These are phyloP conservation scores for Penicillium concentricum DNA, from an alignment of 2,329 filamentous ascomycete species.

Conservation along the genomic window DNA sequence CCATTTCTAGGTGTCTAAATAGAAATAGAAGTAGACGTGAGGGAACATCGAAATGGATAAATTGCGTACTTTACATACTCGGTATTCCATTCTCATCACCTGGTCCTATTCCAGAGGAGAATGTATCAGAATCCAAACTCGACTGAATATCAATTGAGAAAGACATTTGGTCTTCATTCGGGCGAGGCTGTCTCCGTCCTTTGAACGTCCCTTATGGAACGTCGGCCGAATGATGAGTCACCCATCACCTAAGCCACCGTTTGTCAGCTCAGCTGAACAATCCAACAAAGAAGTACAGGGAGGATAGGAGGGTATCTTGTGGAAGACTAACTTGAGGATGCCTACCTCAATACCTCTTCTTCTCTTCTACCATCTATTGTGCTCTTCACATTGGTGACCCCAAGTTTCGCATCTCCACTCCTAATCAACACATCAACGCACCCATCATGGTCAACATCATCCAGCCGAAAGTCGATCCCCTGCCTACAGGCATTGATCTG, in stretches of 20 bases:
- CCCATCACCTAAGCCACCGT: not conserved
- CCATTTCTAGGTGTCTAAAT: not conserved
- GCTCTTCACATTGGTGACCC: not conserved
- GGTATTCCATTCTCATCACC: not conserved
- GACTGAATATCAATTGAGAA: not conserved
- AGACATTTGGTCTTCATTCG: not conserved
- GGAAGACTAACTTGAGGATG: not conserved
- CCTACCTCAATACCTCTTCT: not conserved
- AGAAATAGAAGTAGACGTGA: not conserved
- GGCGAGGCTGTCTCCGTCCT: not conserved
- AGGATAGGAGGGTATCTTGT: not conserved
- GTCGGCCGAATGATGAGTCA: constrained; percentile 1
- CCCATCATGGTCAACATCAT: not conserved
- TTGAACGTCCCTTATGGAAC: not conserved
- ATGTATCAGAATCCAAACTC: not conserved
- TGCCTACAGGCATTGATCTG: not conserved
- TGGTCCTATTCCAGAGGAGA: too few relatives aligned
- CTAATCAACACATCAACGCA: too few relatives aligned
- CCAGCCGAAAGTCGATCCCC: not conserved
- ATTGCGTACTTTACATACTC: not conserved
- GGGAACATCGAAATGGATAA: not conserved
- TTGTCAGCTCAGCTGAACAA: not conserved
- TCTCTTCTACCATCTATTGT: not conserved
- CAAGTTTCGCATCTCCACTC: not conserved
- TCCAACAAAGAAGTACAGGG: not conserved